phyloP scores from a whole-genome alignment of 169 alveolate genomes.

The Eimeria mitis region DNA sequence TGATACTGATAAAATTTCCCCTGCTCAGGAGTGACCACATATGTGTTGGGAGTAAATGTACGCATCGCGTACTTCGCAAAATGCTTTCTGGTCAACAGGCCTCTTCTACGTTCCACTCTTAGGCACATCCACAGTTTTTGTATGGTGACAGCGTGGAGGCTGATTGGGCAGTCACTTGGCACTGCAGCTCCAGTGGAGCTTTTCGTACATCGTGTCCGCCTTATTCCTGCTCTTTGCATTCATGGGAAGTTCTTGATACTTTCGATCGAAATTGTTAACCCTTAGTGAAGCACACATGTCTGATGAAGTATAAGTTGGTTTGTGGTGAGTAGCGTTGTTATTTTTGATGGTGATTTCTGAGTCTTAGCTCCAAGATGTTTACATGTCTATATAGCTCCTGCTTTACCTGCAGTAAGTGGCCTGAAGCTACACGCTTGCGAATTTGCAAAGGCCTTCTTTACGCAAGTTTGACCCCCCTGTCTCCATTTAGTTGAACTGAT shows the following conservation, averaged over 20 bases:
- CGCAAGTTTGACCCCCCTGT: not conserved
- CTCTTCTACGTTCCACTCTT: not conserved
- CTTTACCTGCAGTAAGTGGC: not conserved
- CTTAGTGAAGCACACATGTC: not conserved
- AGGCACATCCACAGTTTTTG: not conserved
- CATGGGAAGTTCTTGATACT: not conserved
- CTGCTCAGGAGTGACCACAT: not conserved
- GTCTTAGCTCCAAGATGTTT: not conserved
- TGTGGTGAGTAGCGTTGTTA: not conserved
- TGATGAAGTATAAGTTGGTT: not conserved
- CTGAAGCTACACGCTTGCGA: not conserved
- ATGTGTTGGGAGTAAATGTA: not conserved
- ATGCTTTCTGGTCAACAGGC: not conserved
- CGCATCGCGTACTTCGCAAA: not conserved
- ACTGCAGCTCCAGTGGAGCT: not conserved
- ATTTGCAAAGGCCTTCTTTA: too few species aligned
- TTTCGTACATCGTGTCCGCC: not conserved
- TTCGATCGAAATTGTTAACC: not conserved
- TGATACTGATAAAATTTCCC: not conserved
- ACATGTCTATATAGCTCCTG: not conserved
- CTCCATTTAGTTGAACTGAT: not conserved
- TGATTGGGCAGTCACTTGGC: not conserved
- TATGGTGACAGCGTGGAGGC: not conserved
- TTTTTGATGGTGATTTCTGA: not conserved
- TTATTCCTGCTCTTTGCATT: not conserved